phyloP scores from a whole-genome alignment of 257 asterid genomes.

The Rauvolfia tetraphylla region DNA sequence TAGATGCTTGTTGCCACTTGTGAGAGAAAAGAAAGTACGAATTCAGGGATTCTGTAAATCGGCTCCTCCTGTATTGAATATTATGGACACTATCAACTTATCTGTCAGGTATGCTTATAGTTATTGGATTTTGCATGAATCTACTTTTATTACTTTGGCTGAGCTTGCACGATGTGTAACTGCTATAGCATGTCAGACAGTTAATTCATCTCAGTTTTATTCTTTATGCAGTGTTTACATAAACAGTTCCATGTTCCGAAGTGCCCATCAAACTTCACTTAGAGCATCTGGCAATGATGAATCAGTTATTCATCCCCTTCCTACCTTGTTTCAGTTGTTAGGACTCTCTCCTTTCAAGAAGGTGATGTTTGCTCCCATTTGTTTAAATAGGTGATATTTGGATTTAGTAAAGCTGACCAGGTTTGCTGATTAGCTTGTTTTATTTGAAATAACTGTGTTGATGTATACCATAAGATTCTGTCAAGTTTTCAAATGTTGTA shows the following conservation, averaged over 20 bases:
- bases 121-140: constrained; percentile 11
- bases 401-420: constrained; percentile 7
- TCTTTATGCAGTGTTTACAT: constrained; percentile 56
- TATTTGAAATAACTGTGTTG: background rate
- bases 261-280: constrained; percentile 58
- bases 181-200: background rate
- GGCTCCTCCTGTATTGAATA: constrained; percentile 72
- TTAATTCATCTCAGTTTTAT: constrained; percentile 23
- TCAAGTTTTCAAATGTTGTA: constrained; percentile 6
- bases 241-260: constrained; percentile 74
- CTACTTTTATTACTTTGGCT: background rate
- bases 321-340: constrained; percentile 72
- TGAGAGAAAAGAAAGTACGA: constrained; percentile 67
- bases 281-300: constrained; percentile 69
- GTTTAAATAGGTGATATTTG: background rate
- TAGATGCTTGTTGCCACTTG: constrained; percentile 84
- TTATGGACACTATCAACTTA: constrained; percentile 79
- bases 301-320: constrained; percentile 79
- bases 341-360: constrained; percentile 79
- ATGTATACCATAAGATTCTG: background rate
- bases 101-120: constrained; percentile 48
- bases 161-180: background rate
- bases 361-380: constrained; percentile 30
- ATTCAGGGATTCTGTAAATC: constrained; percentile 71
- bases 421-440: background rate